Conservation (phyloP, 2,329 filamentous ascomycete genomes). For the Paramyrothecium roridum region DNA sequence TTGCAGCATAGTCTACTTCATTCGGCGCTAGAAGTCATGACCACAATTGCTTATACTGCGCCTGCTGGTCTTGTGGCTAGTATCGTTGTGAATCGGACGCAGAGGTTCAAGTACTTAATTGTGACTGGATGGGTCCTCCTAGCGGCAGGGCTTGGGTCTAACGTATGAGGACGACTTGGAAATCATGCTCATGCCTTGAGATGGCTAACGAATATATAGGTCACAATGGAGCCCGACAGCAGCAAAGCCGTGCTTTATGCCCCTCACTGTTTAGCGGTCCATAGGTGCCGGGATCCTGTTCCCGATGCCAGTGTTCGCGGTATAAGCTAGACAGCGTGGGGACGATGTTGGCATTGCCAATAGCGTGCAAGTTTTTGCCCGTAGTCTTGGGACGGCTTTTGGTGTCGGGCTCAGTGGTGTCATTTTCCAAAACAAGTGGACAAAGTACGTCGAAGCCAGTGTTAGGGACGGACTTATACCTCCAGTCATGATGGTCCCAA, state of each 20-base stretch:
- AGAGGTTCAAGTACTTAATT: neutral
- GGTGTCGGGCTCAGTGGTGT: neutral
- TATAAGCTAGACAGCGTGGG: neutral
- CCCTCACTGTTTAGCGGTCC: neutral
- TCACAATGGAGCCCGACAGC: neutral
- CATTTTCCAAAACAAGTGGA: slow-evolving; percentile 1
- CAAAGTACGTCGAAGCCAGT: neutral
- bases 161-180: neutral
- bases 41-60: neutral
- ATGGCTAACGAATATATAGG: neutral
- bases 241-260: neutral
- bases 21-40: neutral
- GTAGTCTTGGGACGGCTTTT: neutral
- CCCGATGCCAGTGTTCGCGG: neutral
- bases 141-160: neutral
- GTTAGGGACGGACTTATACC: neutral
- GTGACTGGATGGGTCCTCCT: neutral
- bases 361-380: neutral
- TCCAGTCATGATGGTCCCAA: neutral
- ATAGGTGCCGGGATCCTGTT: neutral
- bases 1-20: neutral
- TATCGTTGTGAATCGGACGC: neutral
- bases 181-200: neutral
- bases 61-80: neutral
- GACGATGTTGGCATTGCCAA: neutral